Evolutionary conservation across 192 early-diverging fungal genomes (phyloP).

Genomic region (Neocallimastix lanati): DNA sequence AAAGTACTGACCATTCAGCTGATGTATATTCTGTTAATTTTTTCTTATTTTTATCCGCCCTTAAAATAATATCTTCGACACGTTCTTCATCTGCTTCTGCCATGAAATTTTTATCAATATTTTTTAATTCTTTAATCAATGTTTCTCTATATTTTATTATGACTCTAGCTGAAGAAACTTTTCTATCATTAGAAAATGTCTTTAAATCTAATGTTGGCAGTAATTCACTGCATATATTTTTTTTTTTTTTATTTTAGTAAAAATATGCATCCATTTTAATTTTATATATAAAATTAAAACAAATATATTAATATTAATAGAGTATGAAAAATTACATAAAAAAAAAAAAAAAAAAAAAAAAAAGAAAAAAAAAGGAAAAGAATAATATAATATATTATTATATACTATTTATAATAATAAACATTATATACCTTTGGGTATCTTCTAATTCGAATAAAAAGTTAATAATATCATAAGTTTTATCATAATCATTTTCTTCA

Average conservation of each 20-base stretch:
- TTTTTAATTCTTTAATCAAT: not conserved
- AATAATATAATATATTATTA: too few species aligned
- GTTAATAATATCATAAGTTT: not conserved
- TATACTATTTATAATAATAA: too few species aligned
- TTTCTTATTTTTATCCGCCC: not conserved
- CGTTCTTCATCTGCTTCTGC: not conserved
- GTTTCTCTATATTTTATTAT: not conserved
- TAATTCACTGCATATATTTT: not conserved
- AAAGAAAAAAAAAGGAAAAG: too few species aligned
- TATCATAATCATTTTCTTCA: not conserved
- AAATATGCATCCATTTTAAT: too few species aligned
- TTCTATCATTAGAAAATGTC: not conserved
- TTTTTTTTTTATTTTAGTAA: too few species aligned
- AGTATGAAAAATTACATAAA: too few species aligned
- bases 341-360: too few species aligned
- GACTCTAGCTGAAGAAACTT: not conserved
- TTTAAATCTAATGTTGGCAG: not conserved
- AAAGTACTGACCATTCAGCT: not conserved
- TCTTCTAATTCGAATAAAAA: not conserved
- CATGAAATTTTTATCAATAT: not conserved
- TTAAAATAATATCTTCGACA: not conserved
- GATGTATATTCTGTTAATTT: not conserved
- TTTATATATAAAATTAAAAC: too few species aligned
- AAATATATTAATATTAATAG: too few species aligned
- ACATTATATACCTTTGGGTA: not conserved